A percentile compares a stretch with the other conserved stretches of the same genome.
phyloP scores from a whole-genome alignment of 192 early-diverging fungal species.

The Backusella australiensis region DNA sequence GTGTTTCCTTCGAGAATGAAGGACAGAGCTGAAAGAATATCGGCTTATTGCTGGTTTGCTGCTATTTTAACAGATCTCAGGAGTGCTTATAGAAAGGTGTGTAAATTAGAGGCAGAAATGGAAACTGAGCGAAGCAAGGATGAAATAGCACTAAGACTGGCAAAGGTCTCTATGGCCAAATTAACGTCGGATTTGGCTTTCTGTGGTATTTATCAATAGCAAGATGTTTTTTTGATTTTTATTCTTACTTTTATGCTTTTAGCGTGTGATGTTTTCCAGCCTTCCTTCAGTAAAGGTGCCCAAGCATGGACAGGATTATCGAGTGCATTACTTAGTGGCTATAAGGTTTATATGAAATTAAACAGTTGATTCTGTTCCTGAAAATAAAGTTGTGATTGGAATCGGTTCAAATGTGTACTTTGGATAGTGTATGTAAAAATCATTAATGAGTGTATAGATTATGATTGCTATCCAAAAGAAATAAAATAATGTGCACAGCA shows the following conservation, averaged over 20 bases:
- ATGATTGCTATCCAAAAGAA: too few relatives aligned
- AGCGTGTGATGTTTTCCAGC: constrained; percentile 54
- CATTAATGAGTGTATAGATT: too few relatives aligned
- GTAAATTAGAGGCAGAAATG: constrained; percentile 17
- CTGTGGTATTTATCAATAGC: constrained; percentile 55
- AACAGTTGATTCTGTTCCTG: not conserved
- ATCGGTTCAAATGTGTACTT: not conserved
- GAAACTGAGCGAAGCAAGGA: not conserved
- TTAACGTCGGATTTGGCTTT: constrained; percentile 67
- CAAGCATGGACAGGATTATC: constrained; percentile 52
- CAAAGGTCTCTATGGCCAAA: constrained; percentile 58
- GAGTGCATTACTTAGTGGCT: constrained; percentile 47
- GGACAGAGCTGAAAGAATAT: constrained; percentile 51
- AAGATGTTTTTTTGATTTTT: constrained; percentile 10
- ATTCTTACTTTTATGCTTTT: constrained; percentile 10
- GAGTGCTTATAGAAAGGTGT: constrained; percentile 42
- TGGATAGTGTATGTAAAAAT: too few relatives aligned
- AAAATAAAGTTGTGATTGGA: too few relatives aligned
- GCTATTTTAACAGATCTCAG: constrained; percentile 66
- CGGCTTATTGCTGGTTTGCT: constrained; percentile 70
- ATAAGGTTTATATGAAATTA: constrained; percentile 40
- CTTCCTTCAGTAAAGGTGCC: constrained; percentile 43
- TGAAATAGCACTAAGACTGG: constrained; percentile 15
- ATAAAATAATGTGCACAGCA: too few relatives aligned
- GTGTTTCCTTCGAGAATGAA: constrained; percentile 51